These are phyloP conservation scores for Symbiodinium pilosum DNA, from an alignment of 73 alveolate genomes.

Conservation along the genomic window DNA sequence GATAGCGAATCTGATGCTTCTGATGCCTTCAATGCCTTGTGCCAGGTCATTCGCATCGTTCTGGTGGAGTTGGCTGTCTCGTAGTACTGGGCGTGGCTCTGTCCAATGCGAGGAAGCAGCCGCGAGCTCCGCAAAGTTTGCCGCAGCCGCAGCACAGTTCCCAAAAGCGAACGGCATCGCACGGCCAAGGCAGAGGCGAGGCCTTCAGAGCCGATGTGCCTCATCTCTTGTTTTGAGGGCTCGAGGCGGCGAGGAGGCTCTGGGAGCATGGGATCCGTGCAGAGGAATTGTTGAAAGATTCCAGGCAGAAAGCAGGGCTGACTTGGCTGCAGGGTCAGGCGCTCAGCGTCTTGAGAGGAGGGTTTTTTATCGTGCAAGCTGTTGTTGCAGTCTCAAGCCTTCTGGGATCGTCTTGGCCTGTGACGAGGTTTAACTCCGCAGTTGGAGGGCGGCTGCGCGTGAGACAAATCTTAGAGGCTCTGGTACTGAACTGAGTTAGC, in stretches of 20 bases:
- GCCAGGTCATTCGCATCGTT: neutral
- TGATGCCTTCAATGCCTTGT: neutral
- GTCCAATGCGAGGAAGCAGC: neutral
- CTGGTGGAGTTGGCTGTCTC: neutral
- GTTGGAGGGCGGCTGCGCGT: conserved; percentile 85
- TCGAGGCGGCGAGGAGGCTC: conserved; percentile 5
- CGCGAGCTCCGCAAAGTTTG: neutral
- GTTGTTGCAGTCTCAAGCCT: no score
- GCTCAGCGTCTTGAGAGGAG: neutral
- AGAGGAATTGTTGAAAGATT: neutral
- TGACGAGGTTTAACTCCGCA: conserved; percentile 52
- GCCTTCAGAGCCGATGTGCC: neutral
- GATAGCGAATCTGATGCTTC: neutral
- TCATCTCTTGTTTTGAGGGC: neutral
- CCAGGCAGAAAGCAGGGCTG: neutral
- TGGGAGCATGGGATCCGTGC: neutral
- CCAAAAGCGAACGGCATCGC: no score
- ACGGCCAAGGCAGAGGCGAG: neutral
- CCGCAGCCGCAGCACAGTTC: no score
- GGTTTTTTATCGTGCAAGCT: neutral
- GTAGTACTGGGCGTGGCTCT: neutral
- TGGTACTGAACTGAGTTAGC: no score
- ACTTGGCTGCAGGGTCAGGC: neutral
- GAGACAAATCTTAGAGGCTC: conserved; percentile 66
- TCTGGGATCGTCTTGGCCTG: no score